Base-by-base conservation (phyloP, 2,329 filamentous ascomycete genomes). In the Calcarisporium arbuscula region DNA sequence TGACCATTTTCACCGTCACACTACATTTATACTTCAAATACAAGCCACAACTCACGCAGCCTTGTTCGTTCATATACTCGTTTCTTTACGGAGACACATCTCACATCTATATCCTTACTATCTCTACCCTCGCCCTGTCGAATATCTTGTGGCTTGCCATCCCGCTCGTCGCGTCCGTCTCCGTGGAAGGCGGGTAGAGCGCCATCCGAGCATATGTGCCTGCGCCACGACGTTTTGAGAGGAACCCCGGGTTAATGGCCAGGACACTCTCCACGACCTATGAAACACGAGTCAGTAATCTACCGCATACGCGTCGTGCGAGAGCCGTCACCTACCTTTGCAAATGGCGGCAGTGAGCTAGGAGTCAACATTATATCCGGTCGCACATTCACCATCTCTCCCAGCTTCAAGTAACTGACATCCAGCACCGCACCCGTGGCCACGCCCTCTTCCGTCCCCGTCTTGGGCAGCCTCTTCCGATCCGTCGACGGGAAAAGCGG, bases 261-360 rank as follows among this genome's bases (percentile, higher is more conserved):
- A 96, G 62, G 1, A 95, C 88, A 46, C 82, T 86, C 52, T 95
- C 86, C 9, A 96, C 80, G 27, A 95, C 87, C 88, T 95, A 21
- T 15, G 22, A n/a, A n/a, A n/a, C n/a, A n/a, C n/a, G n/a, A n/a
- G n/a, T 10, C 8, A n/a, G 10, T 6, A 21, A 19, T 16, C 8
- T 14, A 6, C 5, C n/a, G 14, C 8, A 30, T 23, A 18, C 5
- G 19, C 5, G 7, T 8, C 7, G 11, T 11, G 18, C 6, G 2
- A 30, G 26, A 21, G 29, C 14, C 11, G n/a, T n/a, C 22, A 43
- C 72, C 46, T 67, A 92, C 89, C 76, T 85, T 94, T 25, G 86
- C 85, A 67, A 94, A 95, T 4, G 88, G 82, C 17, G 85, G 85
- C 47, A 96, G 60, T 30, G 82, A 74, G 51, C 87, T 94, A 2